Base-by-base conservation (phyloP, 805 yeast genomes). In the Lipomyces yamadae region DNA sequence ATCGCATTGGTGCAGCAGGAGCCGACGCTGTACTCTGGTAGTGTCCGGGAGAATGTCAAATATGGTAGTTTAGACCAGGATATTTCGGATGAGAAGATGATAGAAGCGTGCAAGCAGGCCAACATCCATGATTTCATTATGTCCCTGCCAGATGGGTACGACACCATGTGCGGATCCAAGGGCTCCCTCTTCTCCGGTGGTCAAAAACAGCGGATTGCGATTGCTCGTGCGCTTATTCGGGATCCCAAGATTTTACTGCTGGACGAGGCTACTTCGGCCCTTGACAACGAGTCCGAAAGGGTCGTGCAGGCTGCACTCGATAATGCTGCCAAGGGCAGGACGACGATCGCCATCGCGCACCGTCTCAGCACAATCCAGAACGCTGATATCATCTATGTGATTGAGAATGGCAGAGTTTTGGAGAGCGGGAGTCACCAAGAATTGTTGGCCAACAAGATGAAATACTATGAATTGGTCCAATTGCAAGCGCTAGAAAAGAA, bases 271-370 rank as follows among this genome's bases (percentile, higher is more conserved):
- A 83, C 86, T 0, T 82, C 85, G 5, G 86, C 86, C 3, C 75
- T 83, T 50, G 86, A 83, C 70, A 80, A 79, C 76, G 85, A 83
- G 73, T 88, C 93, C 0, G 94, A 89, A 76, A 79, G 85, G 13
- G 83, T 83, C 74, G 88, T 89, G 63, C 93, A 89, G 76, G 70
- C 78, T 8, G 88, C 92, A 5, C 86, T 86, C 65, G 80, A 80
- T 10, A 78, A 77, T 5, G 91, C 89, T 72, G 89, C 90, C 69
- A 64, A 77, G 13, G 79, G 85, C 39, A 86, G 92, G 72, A 88
- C 93, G 1, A 86, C 89, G 52, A 78, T 89, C 69, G 89, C 92
- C 73, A 88, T 89, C 77, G 93, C 93, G 7, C 94, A 89, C 76
- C 80, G 94, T 73, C 80, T 89, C 78, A 84, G 83, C 69, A 85